Conservation (phyloP, 495 filamentous ascomycete genomes). For the Penicillium canariense region DNA sequence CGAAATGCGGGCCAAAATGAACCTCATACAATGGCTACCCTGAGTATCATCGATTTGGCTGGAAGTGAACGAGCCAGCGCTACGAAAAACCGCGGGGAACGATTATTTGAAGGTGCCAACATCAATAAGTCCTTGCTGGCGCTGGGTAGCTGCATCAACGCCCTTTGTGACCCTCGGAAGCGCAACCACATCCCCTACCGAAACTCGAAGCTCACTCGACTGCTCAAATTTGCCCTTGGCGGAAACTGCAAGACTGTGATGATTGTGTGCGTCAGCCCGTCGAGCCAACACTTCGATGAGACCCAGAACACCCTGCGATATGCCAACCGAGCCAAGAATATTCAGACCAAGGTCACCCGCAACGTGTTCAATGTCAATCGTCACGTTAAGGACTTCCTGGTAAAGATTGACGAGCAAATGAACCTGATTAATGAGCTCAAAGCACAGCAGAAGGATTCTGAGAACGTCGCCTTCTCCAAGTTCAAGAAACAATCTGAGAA, state of each 20-base stretch:
- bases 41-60: constrained; percentile 97
- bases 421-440: constrained; percentile 90
- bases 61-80: constrained; percentile 95
- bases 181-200: constrained; percentile 94
- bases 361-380: constrained; percentile 99
- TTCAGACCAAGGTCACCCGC: constrained; percentile 97
- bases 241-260: constrained; percentile 99
- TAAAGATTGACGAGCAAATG: constrained; percentile 97
- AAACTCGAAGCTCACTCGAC: constrained; percentile 93
- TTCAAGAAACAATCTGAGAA: constrained; percentile 86
- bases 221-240: constrained; percentile 95
- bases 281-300: constrained; percentile 95
- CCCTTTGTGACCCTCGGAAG: constrained; percentile 90
- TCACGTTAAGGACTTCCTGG: constrained; percentile 96
- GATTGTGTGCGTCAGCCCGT: constrained; percentile 98
- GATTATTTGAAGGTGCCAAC: constrained; percentile 91
- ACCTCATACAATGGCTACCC: constrained; percentile 94
- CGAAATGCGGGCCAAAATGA: constrained; percentile 91
- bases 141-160: constrained; percentile 97
- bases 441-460: constrained; percentile 86
- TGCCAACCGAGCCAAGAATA: constrained; percentile 97
- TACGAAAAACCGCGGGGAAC: constrained; percentile 93
- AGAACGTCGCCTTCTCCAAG: constrained; percentile 80
- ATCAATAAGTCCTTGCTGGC: constrained; percentile 98
- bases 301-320: constrained; percentile 98